Evolutionary conservation across 2,329 filamentous ascomycete genomes (phyloP).

Genomic region (Sporothrix globosa): DNA sequence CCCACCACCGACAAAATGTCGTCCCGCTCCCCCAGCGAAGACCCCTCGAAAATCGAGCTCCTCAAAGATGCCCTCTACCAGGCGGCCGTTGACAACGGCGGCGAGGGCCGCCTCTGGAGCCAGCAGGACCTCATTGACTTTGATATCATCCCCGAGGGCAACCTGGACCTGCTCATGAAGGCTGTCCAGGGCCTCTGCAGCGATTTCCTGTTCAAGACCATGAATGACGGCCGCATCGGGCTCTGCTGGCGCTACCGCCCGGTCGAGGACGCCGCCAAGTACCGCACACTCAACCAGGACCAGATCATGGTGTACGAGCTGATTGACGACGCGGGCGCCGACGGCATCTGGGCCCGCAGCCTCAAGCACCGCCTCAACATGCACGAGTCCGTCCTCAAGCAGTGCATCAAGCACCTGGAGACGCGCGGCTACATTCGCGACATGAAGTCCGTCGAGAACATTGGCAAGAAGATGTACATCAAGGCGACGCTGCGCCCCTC

Average conservation of each 20-base stretch:
- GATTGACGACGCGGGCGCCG: constrained; percentile 81
- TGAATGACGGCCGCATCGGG: constrained; percentile 49
- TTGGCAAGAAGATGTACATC: constrained; percentile 95
- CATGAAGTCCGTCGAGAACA: constrained; percentile 89
- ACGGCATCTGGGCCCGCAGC: constrained; percentile 88
- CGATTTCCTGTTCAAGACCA: constrained; percentile 62
- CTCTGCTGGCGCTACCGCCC: constrained; percentile 63
- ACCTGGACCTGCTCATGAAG: constrained; percentile 57
- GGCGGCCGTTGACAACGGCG: constrained; percentile 55
- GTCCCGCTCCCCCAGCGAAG: constrained; percentile 37
- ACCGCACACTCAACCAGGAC: constrained; percentile 64
- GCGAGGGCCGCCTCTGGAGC: constrained; percentile 56
- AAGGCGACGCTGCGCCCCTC: constrained; percentile 80
- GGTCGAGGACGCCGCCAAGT: constrained; percentile 65
- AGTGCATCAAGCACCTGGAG: constrained; percentile 82
- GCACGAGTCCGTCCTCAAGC: constrained; percentile 80
- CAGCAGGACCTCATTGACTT: constrained; percentile 62
- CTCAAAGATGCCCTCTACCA: constrained; percentile 63
- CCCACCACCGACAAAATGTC: constrained; percentile 32
- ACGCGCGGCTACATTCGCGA: constrained; percentile 79
- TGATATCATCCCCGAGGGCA: constrained; percentile 60
- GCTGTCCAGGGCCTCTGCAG: constrained; percentile 62
- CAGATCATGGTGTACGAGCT: constrained; percentile 81
- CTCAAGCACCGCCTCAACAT: constrained; percentile 80
- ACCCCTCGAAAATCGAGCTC: constrained; percentile 51